These are phyloP conservation scores for Umbelopsis sp. DNA, from an alignment of 192 early-diverging fungal species.

Conservation along the genomic window DNA sequence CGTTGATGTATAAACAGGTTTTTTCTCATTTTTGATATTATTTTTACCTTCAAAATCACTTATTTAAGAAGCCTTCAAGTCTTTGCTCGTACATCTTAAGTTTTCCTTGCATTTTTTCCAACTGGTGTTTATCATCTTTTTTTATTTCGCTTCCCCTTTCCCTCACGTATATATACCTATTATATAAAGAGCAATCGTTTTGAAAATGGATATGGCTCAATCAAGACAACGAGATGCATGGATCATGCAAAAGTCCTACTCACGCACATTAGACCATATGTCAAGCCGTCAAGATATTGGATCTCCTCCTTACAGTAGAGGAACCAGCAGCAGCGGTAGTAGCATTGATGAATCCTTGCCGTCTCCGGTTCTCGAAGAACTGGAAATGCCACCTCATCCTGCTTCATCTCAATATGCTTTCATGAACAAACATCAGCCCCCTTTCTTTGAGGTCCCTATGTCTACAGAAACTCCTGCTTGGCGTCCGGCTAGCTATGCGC, in stretches of 20 bases:
- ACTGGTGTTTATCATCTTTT: neutral
- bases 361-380: slow-evolving; percentile 9
- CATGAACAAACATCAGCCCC: slow-evolving; percentile 13
- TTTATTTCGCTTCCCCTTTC: slow-evolving; percentile 1
- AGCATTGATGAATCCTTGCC: slow-evolving; percentile 15
- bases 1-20: slow-evolving; percentile 10
- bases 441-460: slow-evolving; percentile 20
- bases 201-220: slow-evolving; percentile 19
- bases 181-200: neutral
- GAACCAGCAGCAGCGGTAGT: slow-evolving; percentile 18
- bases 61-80: too few species aligned
- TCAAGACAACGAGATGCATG: slow-evolving; percentile 19
- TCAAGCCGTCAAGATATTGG: slow-evolving; percentile 21
- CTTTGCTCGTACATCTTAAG: neutral
- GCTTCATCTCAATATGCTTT: slow-evolving; percentile 6
- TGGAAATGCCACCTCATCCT: slow-evolving; percentile 12
- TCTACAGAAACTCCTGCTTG: slow-evolving; percentile 9
- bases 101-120: neutral
- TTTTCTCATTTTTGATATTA: neutral
- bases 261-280: slow-evolving; percentile 9
- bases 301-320: slow-evolving; percentile 18
- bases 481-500: slow-evolving; percentile 16
- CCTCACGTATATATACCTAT: neutral
- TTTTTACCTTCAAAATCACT: neutral
- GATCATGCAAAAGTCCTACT: slow-evolving; percentile 5